These are phyloP conservation scores for Ajuga chamaepitys DNA, from an alignment of 257 asterid genomes.

Conservation along the genomic window DNA sequence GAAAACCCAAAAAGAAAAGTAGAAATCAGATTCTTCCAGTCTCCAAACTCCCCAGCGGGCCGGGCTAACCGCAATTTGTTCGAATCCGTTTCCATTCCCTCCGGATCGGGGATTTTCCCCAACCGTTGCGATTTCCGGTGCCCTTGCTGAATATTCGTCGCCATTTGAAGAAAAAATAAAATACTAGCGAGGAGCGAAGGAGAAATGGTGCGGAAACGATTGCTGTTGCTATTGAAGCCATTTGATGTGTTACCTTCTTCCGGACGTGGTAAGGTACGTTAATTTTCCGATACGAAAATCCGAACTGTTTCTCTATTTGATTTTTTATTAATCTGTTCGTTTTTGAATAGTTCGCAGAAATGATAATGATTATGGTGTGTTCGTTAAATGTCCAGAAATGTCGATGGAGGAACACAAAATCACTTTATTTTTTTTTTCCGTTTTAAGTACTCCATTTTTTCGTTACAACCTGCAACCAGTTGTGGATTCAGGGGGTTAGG, in stretches of 20 bases:
- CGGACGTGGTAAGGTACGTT: conserved; percentile 41
- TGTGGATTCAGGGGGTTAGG: too few species aligned
- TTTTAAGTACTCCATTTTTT: too few species aligned
- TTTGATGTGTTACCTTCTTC: conserved; percentile 38
- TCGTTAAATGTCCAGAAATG: too few species aligned
- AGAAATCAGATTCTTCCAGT: not conserved
- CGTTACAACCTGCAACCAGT: too few species aligned
- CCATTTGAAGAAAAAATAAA: not conserved
- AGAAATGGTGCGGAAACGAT: conserved; percentile 56
- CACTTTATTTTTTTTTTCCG: too few species aligned
- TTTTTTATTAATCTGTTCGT: not conserved
- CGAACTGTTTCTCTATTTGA: not conserved
- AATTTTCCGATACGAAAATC: not conserved
- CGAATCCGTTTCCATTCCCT: not conserved
- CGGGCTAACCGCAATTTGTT: not conserved
- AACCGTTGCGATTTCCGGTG: not conserved
- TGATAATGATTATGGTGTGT: too few species aligned
- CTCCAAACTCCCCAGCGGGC: not conserved
- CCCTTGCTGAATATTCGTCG: conserved; percentile 5
- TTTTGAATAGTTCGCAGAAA: not conserved
- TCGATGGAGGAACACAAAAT: too few species aligned
- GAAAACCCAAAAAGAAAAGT: too few species aligned
- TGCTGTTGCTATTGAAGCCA: conserved; percentile 60
- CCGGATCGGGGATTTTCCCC: not conserved
- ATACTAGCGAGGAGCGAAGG: not conserved